A percentile compares a stretch with the other conserved stretches of the same genome.
These are phyloP conservation scores for Chimonanthus praecox DNA, from an alignment of 164 flowering plant species.

Conservation along the genomic window DNA sequence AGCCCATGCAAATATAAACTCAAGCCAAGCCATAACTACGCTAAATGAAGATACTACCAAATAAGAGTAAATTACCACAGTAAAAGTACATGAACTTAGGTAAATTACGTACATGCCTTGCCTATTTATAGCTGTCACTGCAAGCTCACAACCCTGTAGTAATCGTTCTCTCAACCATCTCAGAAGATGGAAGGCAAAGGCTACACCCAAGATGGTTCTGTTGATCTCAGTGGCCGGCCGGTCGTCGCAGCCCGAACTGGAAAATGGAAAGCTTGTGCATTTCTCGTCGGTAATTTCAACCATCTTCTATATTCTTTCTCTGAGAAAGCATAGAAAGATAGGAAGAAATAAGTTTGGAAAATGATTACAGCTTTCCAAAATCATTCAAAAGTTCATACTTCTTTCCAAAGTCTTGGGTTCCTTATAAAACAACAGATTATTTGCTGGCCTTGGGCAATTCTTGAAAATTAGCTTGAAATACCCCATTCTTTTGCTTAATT, in stretches of 20 bases:
- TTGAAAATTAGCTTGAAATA: no score
- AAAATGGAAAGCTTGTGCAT: slow-evolving; percentile 70
- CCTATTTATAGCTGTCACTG: neutral
- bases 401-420: neutral
- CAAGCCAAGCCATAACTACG: neutral
- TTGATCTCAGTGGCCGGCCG: slow-evolving; percentile 57
- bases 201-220: slow-evolving; percentile 65
- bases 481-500: no score
- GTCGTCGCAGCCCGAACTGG: slow-evolving; percentile 53
- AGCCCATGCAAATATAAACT: no score
- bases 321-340: neutral
- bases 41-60: neutral
- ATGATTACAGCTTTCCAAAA: neutral
- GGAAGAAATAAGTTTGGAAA: neutral
- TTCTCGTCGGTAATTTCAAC: slow-evolving; percentile 42
- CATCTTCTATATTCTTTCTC: neutral
- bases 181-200: slow-evolving; percentile 19
- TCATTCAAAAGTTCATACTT: neutral
- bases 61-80: neutral
- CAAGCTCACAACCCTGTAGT: neutral
- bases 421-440: neutral
- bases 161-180: neutral
- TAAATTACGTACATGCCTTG: neutral
- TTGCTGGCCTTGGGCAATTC: neutral
- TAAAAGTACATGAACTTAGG: neutral